Evolutionary conservation across 306 rosid species (phyloP), one percentile per base, ranked within the genome.

Genomic region (Quercus robur): DNA sequence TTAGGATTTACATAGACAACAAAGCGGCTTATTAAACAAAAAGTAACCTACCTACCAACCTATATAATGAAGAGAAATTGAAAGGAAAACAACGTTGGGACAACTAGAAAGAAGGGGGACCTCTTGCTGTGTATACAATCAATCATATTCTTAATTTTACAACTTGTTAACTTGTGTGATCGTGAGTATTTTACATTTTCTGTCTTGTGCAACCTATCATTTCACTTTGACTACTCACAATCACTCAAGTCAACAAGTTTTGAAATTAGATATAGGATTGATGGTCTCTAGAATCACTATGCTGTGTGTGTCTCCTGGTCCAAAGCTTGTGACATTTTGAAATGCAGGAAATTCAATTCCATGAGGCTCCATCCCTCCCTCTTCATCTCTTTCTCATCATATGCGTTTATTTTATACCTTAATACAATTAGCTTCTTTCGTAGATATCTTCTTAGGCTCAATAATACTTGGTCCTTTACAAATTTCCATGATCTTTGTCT

Each of bases 51-150:
- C 67, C 80, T 64, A 77, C 79, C 76, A 2, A 41, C 74, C 76
- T 82, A 61, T 41, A 75, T 64, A 63, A 57, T 66, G 31, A 38
- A 21, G 71, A 80, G 54, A 54, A 78, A 81, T 70, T 75, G 56
- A 75, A 80, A 70, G 57, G 26, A 76, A 30, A 56, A 68, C 75
- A 75, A 83, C 75, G 75, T 75, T 35, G 73, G 77, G 80, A 84
- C 85, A 86, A 77, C 83, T 78, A 59, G 41, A 78, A 81, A 63
- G 25, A 85, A 75, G 80, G 15, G 84, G 66, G 26, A 63, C 78
- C 75, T 81, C 71, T 71, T 76, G 70, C 58, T 59, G 20, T 78
- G 84, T 79, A 8, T 2, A 41, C 46, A 41, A 41, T 41, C 11
- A 41, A 8, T 8, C 1, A 8, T 8, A 41, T 2, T 41, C 3